Conservation (phyloP, 805 yeast species). For the Teunomyces pallodes region DNA sequence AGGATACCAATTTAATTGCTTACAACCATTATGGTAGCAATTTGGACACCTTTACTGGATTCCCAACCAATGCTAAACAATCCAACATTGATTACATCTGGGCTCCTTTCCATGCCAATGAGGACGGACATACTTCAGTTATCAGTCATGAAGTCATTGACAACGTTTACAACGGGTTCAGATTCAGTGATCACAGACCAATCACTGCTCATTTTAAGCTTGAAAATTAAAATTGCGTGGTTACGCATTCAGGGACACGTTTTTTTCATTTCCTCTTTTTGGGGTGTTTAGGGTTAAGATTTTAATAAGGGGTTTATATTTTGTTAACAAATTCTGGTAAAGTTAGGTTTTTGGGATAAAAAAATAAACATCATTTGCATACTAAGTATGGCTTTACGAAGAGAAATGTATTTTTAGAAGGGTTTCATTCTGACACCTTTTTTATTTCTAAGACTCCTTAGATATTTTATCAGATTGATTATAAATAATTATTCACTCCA, state of each 20-base stretch:
- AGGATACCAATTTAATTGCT: slow-evolving; percentile 20
- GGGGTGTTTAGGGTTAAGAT: too few relatives aligned
- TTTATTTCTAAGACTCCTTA: neutral
- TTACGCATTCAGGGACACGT: neutral
- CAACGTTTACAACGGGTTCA: slow-evolving; percentile 32
- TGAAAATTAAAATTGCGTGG: neutral
- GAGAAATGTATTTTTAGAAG: neutral
- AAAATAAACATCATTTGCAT: neutral
- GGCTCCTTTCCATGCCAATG: slow-evolving; percentile 26
- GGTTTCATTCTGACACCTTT: neutral
- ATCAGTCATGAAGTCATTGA: slow-evolving; percentile 31
- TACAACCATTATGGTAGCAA: slow-evolving; percentile 19
- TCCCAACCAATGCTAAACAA: slow-evolving; percentile 19
- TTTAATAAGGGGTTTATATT: neutral
- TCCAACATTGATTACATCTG: slow-evolving; percentile 40
- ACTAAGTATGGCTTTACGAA: neutral
- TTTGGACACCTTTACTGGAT: slow-evolving; percentile 42
- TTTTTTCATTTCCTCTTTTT: neutral
- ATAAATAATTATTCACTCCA: neutral
- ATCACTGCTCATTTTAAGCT: slow-evolving; percentile 30
- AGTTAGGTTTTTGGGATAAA: neutral
- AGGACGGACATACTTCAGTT: slow-evolving; percentile 16
- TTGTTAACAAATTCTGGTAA: neutral
- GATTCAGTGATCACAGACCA: slow-evolving; percentile 50
- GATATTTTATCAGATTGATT: neutral